Conservation (phyloP, 1,284 basidiomycete species). For the Hymenochaete sp. region DNA sequence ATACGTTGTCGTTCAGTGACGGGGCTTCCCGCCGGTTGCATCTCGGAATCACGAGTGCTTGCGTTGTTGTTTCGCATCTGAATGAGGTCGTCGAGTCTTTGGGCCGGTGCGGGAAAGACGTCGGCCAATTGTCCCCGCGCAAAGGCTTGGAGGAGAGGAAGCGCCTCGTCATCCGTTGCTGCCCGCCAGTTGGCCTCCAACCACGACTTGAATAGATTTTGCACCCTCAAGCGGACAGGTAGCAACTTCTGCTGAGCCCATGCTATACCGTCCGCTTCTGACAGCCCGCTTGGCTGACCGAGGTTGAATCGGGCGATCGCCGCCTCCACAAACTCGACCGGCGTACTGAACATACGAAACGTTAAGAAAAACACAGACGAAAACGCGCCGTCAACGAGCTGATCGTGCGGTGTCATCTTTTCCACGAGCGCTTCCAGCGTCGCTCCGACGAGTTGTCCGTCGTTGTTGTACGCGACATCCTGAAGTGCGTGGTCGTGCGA, state of each 20-base stretch:
- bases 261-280: slow-evolving; percentile 53
- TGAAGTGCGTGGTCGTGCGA: slow-evolving; percentile 66
- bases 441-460: slow-evolving; percentile 86
- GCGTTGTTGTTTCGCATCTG: too few species aligned
- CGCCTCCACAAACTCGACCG: slow-evolving; percentile 65
- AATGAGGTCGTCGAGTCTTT: slow-evolving; percentile 69
- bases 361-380: slow-evolving; percentile 89
- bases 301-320: slow-evolving; percentile 81
- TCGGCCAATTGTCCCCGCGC: slow-evolving; percentile 49
- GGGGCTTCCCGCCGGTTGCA: slow-evolving; percentile 37
- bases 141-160: slow-evolving; percentile 57
- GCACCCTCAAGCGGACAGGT: slow-evolving; percentile 83
- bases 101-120: slow-evolving; percentile 61
- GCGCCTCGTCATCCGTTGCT: slow-evolving; percentile 50
- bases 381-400: slow-evolving; percentile 78
- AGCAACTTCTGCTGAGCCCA: slow-evolving; percentile 85
- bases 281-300: slow-evolving; percentile 46
- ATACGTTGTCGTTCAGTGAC: slow-evolving; percentile 38
- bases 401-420: slow-evolving; percentile 94
- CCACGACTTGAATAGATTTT: slow-evolving; percentile 91
- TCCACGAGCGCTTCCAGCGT: slow-evolving; percentile 85
- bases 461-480: slow-evolving; percentile 85
- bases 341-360: slow-evolving; percentile 88
- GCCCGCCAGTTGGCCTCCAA: slow-evolving; percentile 85
- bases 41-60: slow-evolving; percentile 30